phyloP scores from a whole-genome alignment of 257 asterid species.

The Solanum chiquidenum region DNA sequence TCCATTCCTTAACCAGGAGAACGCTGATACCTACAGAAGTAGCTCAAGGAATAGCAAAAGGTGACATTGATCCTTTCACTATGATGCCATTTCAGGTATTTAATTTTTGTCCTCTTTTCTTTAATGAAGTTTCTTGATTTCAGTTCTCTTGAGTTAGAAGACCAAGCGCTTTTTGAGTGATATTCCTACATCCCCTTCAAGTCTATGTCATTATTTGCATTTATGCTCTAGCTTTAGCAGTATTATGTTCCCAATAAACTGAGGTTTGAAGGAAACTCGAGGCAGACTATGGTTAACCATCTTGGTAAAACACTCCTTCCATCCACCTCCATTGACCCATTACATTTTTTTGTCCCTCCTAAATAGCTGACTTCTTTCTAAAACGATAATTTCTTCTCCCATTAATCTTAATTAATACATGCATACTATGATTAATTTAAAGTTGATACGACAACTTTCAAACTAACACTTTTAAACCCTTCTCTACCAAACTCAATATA shows the following conservation, averaged over 20 bases:
- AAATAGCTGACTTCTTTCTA: neutral
- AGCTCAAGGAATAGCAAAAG: constrained; percentile 82
- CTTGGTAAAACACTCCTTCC: neutral
- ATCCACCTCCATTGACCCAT: neutral
- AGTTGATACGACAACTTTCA: neutral
- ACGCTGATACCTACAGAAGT: constrained; percentile 59
- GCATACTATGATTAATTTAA: neutral
- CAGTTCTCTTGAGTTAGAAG: neutral
- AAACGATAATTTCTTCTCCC: neutral
- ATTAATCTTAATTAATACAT: neutral
- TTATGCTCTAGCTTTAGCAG: neutral
- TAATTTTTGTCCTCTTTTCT: neutral
- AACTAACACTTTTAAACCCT: neutral
- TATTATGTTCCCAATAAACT: neutral
- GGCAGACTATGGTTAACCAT: neutral
- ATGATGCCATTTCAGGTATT: constrained; percentile 69
- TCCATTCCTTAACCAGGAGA: constrained; percentile 51
- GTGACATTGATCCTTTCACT: constrained; percentile 85
- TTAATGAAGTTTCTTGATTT: neutral
- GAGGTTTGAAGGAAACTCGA: neutral
- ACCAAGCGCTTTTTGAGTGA: neutral
- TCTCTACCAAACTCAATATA: neutral
- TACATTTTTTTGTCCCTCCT: neutral
- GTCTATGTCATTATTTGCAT: neutral
- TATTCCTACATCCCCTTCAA: neutral